A percentile compares a stretch with the other conserved stretches of the same genome.
Evolutionary conservation across 768 basidiomycete genomes (phyloP).

Genomic region (Krasilnikovozyma curviuscula): DNA sequence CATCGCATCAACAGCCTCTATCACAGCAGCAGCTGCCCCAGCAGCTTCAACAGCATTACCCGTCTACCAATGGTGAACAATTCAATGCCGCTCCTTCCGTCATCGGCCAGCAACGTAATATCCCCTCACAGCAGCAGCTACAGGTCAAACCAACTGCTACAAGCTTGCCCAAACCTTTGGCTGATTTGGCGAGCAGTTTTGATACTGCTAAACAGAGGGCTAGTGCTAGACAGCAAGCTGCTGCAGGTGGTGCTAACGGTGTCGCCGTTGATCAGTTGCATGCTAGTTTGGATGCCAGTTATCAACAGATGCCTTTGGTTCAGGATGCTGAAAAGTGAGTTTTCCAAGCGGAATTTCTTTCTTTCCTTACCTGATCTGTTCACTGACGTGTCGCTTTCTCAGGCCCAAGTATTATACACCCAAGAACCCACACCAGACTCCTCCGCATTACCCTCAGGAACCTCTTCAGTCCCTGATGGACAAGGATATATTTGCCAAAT

Average conservation of each 20-base stretch:
- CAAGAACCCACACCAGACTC: slow-evolving; percentile 74
- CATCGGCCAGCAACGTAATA: too few relatives aligned
- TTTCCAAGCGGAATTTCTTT: too few relatives aligned
- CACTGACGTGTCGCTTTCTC: not conserved
- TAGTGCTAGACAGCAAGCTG: too few relatives aligned
- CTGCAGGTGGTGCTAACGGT: not conserved
- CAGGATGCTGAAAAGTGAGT: slow-evolving; percentile 82
- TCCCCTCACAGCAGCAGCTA: too few relatives aligned
- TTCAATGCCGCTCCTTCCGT: too few relatives aligned
- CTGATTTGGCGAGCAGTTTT: slow-evolving; percentile 82
- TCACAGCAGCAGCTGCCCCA: not conserved
- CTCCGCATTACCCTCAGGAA: slow-evolving; percentile 80
- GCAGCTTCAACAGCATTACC: not conserved
- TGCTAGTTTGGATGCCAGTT: slow-evolving; percentile 82
- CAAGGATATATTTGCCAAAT: slow-evolving; percentile 63
- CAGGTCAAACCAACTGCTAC: slow-evolving; percentile 1
- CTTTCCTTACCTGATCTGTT: not conserved
- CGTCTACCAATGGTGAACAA: slow-evolving; percentile 2
- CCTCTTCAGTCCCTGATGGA: slow-evolving; percentile 64
- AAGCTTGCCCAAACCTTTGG: slow-evolving; percentile 52
- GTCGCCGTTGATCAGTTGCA: slow-evolving; percentile 55
- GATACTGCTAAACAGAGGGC: slow-evolving; percentile 84
- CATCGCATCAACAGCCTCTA: too few relatives aligned
- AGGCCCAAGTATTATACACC: slow-evolving; percentile 97
- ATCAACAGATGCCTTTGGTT: slow-evolving; percentile 70